Evolutionary conservation across 2,329 filamentous ascomycete genomes (phyloP).

Genomic region (Penicillium sp.): DNA sequence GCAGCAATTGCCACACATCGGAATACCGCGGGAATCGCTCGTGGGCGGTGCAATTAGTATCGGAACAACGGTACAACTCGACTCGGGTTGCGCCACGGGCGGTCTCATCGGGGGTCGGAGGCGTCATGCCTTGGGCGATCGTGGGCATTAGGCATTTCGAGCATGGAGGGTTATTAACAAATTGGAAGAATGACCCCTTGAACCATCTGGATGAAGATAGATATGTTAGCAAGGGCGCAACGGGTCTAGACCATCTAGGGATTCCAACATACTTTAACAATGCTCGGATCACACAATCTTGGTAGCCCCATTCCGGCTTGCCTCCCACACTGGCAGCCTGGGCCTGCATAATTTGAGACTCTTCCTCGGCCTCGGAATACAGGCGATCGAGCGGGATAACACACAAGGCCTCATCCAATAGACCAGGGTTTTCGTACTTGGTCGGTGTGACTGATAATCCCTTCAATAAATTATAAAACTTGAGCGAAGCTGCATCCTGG

Average conservation of each 20-base stretch:
- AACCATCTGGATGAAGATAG: conserved; percentile 61
- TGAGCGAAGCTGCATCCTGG: conserved; percentile 59
- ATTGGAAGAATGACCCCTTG: conserved; percentile 86
- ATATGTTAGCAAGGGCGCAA: conserved; percentile 8
- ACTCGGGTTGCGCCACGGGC: conserved; percentile 79
- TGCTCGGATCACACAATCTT: conserved; percentile 88
- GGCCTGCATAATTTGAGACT: conserved; percentile 75
- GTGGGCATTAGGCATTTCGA: conserved; percentile 73
- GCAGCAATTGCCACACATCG: conserved; percentile 84
- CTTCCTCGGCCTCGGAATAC: conserved; percentile 88
- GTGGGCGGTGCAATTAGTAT: conserved; percentile 61
- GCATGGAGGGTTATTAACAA: conserved; percentile 92
- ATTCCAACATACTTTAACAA: conserved; percentile 59
- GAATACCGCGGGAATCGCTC: conserved; percentile 91
- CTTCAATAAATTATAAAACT: conserved; percentile 72
- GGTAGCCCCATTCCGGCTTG: conserved; percentile 87
- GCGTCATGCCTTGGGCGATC: conserved; percentile 70
- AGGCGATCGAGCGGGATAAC: conserved; percentile 81
- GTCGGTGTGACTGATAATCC: conserved; percentile 79
- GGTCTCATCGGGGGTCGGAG: conserved; percentile 77
- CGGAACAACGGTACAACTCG: conserved; percentile 82
- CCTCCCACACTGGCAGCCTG: conserved; percentile 80
- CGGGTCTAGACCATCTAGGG: conserved; percentile 9
- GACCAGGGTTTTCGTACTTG: conserved; percentile 91
- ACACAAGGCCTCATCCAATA: conserved; percentile 82